phyloP scores from a whole-genome alignment of 192 early-diverging fungal genomes.

The Coemansia sp. region DNA sequence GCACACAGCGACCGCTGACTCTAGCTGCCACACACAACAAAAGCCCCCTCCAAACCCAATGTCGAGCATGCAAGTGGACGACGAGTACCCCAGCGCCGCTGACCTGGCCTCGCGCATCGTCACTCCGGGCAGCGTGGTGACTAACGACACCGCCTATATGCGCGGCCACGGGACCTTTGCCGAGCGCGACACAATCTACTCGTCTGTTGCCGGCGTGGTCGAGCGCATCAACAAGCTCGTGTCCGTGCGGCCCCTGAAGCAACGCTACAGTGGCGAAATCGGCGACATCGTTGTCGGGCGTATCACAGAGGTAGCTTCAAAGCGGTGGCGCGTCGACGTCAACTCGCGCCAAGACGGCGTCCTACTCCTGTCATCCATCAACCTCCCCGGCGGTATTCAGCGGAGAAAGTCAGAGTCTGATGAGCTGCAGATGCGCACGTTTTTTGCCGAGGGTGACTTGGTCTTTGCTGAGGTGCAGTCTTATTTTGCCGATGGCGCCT shows the following conservation, averaged over 20 bases:
- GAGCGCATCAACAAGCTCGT: slow-evolving; percentile 96
- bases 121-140: slow-evolving; percentile 41
- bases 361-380: slow-evolving; percentile 84
- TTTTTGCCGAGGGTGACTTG: slow-evolving; percentile 93
- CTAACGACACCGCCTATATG: slow-evolving; percentile 43
- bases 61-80: slow-evolving; percentile 1
- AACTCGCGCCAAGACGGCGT: slow-evolving; percentile 83
- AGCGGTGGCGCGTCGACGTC: slow-evolving; percentile 95
- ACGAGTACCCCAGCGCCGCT: not conserved
- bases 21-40: not conserved
- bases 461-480: slow-evolving; percentile 87
- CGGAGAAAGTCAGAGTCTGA: slow-evolving; percentile 93
- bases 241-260: slow-evolving; percentile 81
- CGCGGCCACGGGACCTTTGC: slow-evolving; percentile 85
- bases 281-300: slow-evolving; percentile 97
- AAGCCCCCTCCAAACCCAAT: too few relatives aligned
- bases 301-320: slow-evolving; percentile 84
- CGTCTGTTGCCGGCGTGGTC: slow-evolving; percentile 86
- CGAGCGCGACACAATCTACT: slow-evolving; percentile 66
- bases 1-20: too few relatives aligned
- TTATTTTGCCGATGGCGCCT: slow-evolving; percentile 83
- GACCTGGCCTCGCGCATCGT: slow-evolving; percentile 35
- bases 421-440: slow-evolving; percentile 93
- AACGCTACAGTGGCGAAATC: slow-evolving; percentile 89
- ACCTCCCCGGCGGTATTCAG: slow-evolving; percentile 93